Conservation (phyloP, 768 basidiomycete genomes). For the Rhodosporidiobolus odoratus region DNA sequence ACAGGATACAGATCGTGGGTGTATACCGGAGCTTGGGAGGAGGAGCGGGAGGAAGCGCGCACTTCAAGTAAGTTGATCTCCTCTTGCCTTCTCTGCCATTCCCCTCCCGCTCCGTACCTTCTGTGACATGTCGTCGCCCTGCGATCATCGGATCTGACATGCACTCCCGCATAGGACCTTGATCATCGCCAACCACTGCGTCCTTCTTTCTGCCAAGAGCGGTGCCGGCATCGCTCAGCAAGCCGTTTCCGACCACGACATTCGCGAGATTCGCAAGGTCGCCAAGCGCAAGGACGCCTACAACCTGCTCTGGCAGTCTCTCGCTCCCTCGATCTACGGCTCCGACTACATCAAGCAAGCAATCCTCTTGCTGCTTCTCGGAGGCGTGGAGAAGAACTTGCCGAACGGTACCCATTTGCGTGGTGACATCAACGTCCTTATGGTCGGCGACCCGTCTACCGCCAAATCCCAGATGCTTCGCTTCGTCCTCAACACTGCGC, state of each 20-base stretch:
- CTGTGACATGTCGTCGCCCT: too few relatives aligned
- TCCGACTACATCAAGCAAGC: slow-evolving; percentile 94
- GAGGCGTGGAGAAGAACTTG: slow-evolving; percentile 95
- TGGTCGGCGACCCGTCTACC: slow-evolving; percentile 99
- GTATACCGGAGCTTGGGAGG: slow-evolving; percentile 91
- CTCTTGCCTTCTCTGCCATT: neutral
- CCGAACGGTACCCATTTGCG: slow-evolving; percentile 96
- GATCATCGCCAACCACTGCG: slow-evolving; percentile 90
- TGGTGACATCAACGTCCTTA: slow-evolving; percentile 97
- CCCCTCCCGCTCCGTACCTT: slow-evolving; percentile 12
- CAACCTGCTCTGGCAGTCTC: slow-evolving; percentile 78
- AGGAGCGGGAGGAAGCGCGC: slow-evolving; percentile 61
- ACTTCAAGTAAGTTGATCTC: slow-evolving; percentile 71
- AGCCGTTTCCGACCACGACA: slow-evolving; percentile 83
- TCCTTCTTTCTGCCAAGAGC: slow-evolving; percentile 85
- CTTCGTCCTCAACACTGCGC: slow-evolving; percentile 91
- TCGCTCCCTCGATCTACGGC: slow-evolving; percentile 95
- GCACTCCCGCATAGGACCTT: slow-evolving; percentile 67
- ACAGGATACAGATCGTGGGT: slow-evolving; percentile 93
- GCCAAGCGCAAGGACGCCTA: slow-evolving; percentile 83
- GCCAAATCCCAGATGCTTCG: slow-evolving; percentile 94
- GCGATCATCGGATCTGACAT: too few relatives aligned
- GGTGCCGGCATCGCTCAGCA: slow-evolving; percentile 93
- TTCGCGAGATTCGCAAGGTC: slow-evolving; percentile 90
- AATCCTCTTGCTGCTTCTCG: slow-evolving; percentile 82